phyloP scores from a whole-genome alignment of 768 basidiomycete species.

The Lentinula guzmanii region DNA sequence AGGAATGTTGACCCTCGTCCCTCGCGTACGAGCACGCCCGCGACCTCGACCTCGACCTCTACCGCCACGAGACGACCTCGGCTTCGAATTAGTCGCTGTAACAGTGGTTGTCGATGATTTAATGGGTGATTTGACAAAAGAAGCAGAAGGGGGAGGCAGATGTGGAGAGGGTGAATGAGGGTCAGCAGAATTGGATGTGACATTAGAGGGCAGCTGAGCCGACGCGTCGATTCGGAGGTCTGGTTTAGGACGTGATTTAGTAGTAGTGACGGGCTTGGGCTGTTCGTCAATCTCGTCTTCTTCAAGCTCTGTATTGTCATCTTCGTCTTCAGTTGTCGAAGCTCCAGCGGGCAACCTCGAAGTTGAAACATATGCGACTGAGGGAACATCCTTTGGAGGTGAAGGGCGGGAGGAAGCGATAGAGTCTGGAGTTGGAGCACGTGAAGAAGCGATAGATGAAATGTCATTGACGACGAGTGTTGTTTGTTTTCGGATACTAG shows the following conservation, averaged over 20 bases:
- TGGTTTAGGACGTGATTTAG: constrained; percentile 5
- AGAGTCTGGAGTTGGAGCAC: constrained; percentile 5
- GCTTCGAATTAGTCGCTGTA: not conserved
- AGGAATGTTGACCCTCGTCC: not conserved
- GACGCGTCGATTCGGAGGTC: constrained; percentile 6
- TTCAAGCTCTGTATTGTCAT: constrained; percentile 5
- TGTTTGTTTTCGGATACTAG: not conserved
- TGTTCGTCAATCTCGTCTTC: constrained; percentile 2
- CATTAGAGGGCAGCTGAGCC: not conserved
- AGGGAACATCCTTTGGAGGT: not conserved
- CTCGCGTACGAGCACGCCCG: not conserved
- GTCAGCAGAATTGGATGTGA: not conserved
- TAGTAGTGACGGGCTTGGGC: not conserved
- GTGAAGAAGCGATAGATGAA: constrained; percentile 1
- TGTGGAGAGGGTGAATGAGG: not conserved
- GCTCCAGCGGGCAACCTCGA: not conserved
- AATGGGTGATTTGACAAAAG: not conserved
- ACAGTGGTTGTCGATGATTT: not conserved
- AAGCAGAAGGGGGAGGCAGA: not conserved
- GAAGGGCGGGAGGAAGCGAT: not conserved
- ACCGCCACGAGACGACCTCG: constrained; percentile 1
- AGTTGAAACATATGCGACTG: not conserved
- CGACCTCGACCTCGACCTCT: constrained; percentile 4
- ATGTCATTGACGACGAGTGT: not conserved
- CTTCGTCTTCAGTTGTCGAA: constrained; percentile 9